Evolutionary conservation across 139 green algal species (phyloP), one percentile per base, ranked within the genome.

Genomic region (Pseudopediastrum boryanum): DNA sequence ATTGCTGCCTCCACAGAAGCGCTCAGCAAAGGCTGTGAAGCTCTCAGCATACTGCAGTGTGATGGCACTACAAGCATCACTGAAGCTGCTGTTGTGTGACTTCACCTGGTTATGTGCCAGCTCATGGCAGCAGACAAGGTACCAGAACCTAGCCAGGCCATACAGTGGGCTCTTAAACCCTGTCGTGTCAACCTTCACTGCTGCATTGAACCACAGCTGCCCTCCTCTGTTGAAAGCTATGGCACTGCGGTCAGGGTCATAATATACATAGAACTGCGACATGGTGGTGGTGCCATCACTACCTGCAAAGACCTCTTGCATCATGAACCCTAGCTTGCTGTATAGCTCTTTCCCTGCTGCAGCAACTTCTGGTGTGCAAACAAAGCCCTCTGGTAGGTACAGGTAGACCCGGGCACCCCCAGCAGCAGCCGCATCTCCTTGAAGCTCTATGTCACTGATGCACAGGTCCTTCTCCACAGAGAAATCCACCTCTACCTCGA

Each of bases 161-260:
- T 65, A 65, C 7, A 6, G 0, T 6, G 56, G 56, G 56, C 16
- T 36, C 36, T 25, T 5, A 62, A 4, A 62, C 5, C 25, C 31
- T 12, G 56, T 39, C 21, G 36, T 23, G 21, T 39, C 56, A 8
- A 31, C 29, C 29, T 8, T 35, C 8, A 31, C 56, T 6, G 56
- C 56, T 65, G 56, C 56, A 36, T 65, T 65, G 56, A 65, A 65
- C 56, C 56, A 65, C 7, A 65, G 56, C 56, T 65, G 3, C 56
- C 56, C 56, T 8, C 56, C 21, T 31, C 21, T 65, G 56, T 65
- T 65, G 56, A 65, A 65, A 31, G 56, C 56, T 23, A 65, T 65
- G 8, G 21, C 12, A 65, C 56, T 35, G 29, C 56, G 35, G 56
- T 65, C 56, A 39, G 12, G 56, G 16, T 65, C 56, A 19, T 35